phyloP scores from a whole-genome alignment of 371 early-diverging fungal species.

The Circinella minor region DNA sequence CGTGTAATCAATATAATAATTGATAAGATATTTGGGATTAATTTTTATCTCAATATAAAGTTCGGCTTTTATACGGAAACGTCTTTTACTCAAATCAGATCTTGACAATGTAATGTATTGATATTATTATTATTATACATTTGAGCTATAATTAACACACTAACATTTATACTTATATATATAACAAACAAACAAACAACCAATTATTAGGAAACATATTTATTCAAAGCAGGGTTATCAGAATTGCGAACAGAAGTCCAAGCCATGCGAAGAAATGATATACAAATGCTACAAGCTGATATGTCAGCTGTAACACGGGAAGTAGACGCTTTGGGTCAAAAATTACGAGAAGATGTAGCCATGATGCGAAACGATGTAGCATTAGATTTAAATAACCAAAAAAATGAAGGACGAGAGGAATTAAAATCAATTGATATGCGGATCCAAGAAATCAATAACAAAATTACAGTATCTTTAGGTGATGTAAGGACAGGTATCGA shows the following conservation, averaged over 20 bases:
- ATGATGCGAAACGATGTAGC: slow-evolving; percentile 84
- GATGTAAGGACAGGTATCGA: slow-evolving; percentile 89
- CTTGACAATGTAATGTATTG: slow-evolving; percentile 47
- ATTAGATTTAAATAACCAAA: slow-evolving; percentile 90
- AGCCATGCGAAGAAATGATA: slow-evolving; percentile 86
- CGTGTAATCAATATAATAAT: too few relatives aligned
- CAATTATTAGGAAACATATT: slow-evolving; percentile 58
- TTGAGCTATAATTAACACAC: neutral
- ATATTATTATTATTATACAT: too few relatives aligned
- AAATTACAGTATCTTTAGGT: slow-evolving; percentile 78
- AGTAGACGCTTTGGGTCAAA: slow-evolving; percentile 77
- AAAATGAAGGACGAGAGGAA: slow-evolving; percentile 82
- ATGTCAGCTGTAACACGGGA: slow-evolving; percentile 77
- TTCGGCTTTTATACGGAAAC: slow-evolving; percentile 25
- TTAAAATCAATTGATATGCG: slow-evolving; percentile 81
- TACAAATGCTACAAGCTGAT: slow-evolving; percentile 76
- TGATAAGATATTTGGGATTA: neutral
- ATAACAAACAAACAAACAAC: neutral
- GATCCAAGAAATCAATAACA: slow-evolving; percentile 87
- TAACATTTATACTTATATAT: slow-evolving; percentile 11
- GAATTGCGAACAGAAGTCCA: slow-evolving; percentile 90
- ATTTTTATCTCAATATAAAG: slow-evolving; percentile 10
- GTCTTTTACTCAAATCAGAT: slow-evolving; percentile 44
- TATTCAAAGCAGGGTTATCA: slow-evolving; percentile 78
- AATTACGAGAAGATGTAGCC: slow-evolving; percentile 75